Evolutionary conservation across 2,329 filamentous ascomycete genomes (phyloP), one percentile per base, ranked within the genome.

Genomic region (Colletotrichum spaethianum): DNA sequence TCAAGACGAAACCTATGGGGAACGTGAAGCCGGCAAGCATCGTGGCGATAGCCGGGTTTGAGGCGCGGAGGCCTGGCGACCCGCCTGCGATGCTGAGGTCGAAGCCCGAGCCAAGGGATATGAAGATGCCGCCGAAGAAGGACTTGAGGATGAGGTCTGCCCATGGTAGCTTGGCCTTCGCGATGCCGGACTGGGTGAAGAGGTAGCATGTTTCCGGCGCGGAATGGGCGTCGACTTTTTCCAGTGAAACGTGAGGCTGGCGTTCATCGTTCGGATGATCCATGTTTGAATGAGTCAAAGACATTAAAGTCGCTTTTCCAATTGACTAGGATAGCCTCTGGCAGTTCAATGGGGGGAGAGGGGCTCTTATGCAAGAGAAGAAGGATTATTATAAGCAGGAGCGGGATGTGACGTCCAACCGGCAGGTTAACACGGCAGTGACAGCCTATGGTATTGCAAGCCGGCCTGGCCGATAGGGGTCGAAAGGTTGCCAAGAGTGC

Each of bases 61-160:
- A 68, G 6, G 50, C 53, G 0, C 66, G 59, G 1, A 68, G 40
- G 16, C 59, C 52, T 4, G 66, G 40, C n/a, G 50, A 28, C n/a
- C 59, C 66, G 14, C 66, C 66, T 38, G 66, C 66, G n/a, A 68
- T 44, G 2, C 50, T 38, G 4, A 68, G 9, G 5, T 63, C 31
- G 40, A 68, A 63, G 1, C 56, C 50, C 4, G 59, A 56, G n/a
- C 66, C 66, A 6, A 68, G 66, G 12, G 59, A 68, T 8, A 68
- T 68, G 59, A 68, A 68, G 20, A 68, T 63, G 1, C 66, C 66
- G n/a, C 59, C 66, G 3, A 68, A 50, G 6, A 63, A 68, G 38
- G 65, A 68, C 20, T 68, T 63, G 11, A 63, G 0, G 11, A 68
- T 63, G 12, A 63, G 50, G 26, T 68, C 66, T 46, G 40, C 3